These are phyloP conservation scores for Monilinia laxa DNA, from an alignment of 2,329 filamentous ascomycete genomes.

Conservation along the genomic window DNA sequence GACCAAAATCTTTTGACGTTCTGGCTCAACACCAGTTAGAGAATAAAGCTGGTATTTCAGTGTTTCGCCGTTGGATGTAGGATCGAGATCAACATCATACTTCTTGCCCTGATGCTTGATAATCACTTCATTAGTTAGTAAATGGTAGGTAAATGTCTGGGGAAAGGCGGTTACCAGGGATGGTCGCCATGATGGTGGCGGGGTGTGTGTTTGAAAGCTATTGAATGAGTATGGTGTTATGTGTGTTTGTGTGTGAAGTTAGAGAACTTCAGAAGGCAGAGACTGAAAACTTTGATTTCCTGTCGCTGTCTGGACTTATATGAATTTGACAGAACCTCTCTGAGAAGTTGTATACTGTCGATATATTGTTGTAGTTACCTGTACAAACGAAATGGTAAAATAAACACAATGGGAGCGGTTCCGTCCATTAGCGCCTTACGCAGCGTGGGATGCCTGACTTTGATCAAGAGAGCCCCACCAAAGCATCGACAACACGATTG, in stretches of 20 bases:
- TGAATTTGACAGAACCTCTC: slow-evolving; percentile 1
- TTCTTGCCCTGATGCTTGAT: slow-evolving; percentile 96
- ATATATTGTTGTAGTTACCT: neutral
- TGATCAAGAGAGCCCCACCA: slow-evolving; percentile 23
- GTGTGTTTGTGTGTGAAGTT: neutral
- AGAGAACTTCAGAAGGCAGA: neutral
- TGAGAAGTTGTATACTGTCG: neutral
- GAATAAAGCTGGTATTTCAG: slow-evolving; percentile 97
- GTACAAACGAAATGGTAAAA: slow-evolving; percentile 15
- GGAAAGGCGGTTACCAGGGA: slow-evolving; percentile 37
- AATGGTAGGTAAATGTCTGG: neutral
- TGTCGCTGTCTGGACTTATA: neutral
- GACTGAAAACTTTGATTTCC: slow-evolving; percentile 7
- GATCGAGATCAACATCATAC: slow-evolving; percentile 89
- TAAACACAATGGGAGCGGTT: slow-evolving; percentile 17
- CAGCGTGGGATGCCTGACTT: slow-evolving; percentile 32
- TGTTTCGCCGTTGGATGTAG: slow-evolving; percentile 78
- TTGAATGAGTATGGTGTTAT: neutral
- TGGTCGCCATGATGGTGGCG: slow-evolving; percentile 39
- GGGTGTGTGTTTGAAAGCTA: neutral
- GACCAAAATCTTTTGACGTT: slow-evolving; percentile 92
- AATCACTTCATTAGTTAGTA: slow-evolving; percentile 59
- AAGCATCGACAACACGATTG: slow-evolving; percentile 29
- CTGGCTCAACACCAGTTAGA: slow-evolving; percentile 91
- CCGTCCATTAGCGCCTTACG: slow-evolving; percentile 28